Base-by-base conservation (phyloP, 805 yeast species). In the Scheffersomyces ergatensis region DNA sequence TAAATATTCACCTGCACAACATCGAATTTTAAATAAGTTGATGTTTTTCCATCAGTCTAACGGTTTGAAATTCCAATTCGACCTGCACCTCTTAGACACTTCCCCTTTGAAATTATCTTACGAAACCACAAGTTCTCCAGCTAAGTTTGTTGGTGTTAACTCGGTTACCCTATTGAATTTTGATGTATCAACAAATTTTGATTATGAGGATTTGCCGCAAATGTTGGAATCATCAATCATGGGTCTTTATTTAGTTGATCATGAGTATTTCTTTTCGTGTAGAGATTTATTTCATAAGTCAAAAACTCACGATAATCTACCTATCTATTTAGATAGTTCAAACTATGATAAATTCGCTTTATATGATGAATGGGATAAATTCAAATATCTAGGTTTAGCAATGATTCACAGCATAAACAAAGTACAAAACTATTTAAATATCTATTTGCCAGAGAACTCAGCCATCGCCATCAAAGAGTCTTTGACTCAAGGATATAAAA, bases 351-450 rank as follows among this genome's bases (percentile, higher is more conserved):
- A 32, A 15, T 14, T 34, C 20, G 19, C 30, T 15, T 17, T 30
- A 9, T 25, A 40, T 31, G 39, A 39, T 12, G 30, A 24, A n/a
- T 34, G 18, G 9, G 24, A 7, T 27, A 40, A 34, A 37, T 39
- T 20, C 12, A 41, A 50, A 2, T 80, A 75, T 45, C 48, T 70
- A 15, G 83, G 86, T 0, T 58, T 84, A 25, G 80, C 77, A 1
- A 64, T 87, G 36, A 68, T 88, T 0, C 96, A 89, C 53, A 83
- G 92, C 1, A 60, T 87, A 11, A 74, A 82, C 48, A 42, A 46
- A 0, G 42, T 45, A 0, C 52, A 60, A 1, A 53, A 63, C 8
- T 46, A 63, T 13, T 50, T 85, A 33, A 80, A 84, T 42, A 37
- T 88, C 1, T 81, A 85, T 49, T 62, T 84, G 0, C 89, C 88